Conservation (phyloP, 1,284 basidiomycete species). For the Schizopora paradoxa region DNA sequence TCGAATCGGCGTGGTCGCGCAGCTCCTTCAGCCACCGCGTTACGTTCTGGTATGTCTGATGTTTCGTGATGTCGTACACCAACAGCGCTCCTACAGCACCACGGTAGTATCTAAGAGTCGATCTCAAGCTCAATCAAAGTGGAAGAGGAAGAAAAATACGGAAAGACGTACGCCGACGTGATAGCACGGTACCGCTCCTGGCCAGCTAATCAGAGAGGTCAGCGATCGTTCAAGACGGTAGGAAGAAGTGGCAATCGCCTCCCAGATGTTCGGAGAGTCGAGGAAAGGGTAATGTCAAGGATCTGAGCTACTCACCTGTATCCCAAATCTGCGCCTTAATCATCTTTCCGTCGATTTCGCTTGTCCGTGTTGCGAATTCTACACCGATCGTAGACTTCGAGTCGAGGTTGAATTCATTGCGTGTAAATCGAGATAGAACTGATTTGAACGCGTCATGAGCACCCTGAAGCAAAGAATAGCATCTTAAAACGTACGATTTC, state of each 20-base stretch:
- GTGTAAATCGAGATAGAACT: slow-evolving; percentile 94
- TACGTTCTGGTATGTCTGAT: slow-evolving; percentile 93
- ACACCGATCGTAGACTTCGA: slow-evolving; percentile 99
- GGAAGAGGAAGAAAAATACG: slow-evolving; percentile 3
- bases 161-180: slow-evolving; percentile 78
- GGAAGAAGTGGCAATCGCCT: background rate
- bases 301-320: slow-evolving; percentile 59
- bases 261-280: background rate
- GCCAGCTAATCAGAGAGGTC: slow-evolving; percentile 56
- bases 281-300: background rate
- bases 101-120: slow-evolving; percentile 80
- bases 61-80: slow-evolving; percentile 94
- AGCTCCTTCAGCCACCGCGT: slow-evolving; percentile 98
- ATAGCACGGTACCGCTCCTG: slow-evolving; percentile 99
- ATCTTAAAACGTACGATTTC: slow-evolving; percentile 3
- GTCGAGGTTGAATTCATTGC: slow-evolving; percentile 99
- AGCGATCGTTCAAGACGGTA: background rate
- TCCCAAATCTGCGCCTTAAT: slow-evolving; percentile 99
- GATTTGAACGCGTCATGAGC: slow-evolving; percentile 9
- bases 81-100: slow-evolving; percentile 93
- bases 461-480: background rate
- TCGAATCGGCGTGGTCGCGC: slow-evolving; percentile 88
- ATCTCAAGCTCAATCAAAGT: background rate
- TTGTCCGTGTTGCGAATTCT: slow-evolving; percentile 96
- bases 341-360: slow-evolving; percentile 93